Percentiles rank a stretch among this genome's conserved stretches.
Conservation (phyloP, 768 basidiomycete species). For the Boletus pseudo-olivaceus region DNA sequence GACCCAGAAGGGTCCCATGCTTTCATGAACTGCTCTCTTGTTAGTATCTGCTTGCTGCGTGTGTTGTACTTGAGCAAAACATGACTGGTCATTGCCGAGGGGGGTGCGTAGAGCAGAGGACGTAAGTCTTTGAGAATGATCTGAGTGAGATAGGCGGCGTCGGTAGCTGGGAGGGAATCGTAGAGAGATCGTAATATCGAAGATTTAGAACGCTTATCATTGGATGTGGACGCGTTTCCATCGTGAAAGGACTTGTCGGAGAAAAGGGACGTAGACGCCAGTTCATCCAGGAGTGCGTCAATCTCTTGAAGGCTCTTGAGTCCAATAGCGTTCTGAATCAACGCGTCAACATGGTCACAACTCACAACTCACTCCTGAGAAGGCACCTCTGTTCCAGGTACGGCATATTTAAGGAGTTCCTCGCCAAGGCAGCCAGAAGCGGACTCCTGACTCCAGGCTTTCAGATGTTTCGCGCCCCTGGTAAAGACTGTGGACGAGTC, state of each 20-base stretch:
- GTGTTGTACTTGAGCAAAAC: slow-evolving; percentile 57
- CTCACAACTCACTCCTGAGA: neutral
- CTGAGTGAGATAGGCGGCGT: slow-evolving; percentile 72
- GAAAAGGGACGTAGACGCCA: slow-evolving; percentile 65
- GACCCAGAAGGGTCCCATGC: slow-evolving; percentile 62
- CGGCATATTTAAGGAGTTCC: slow-evolving; percentile 47
- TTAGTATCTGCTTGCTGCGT: slow-evolving; percentile 52
- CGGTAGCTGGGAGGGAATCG: slow-evolving; percentile 53
- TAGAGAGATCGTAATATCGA: slow-evolving; percentile 57
- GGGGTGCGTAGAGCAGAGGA: slow-evolving; percentile 71
- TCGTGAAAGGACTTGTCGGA: slow-evolving; percentile 48
- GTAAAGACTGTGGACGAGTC: slow-evolving; percentile 35
- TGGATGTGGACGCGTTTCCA: slow-evolving; percentile 26
- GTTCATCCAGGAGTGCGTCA: slow-evolving; percentile 66
- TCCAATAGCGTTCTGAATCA: slow-evolving; percentile 19
- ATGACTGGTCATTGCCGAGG: slow-evolving; percentile 40
- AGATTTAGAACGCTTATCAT: slow-evolving; percentile 30
- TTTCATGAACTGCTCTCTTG: slow-evolving; percentile 60
- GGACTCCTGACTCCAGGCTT: slow-evolving; percentile 39
- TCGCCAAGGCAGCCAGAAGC: slow-evolving; percentile 67
- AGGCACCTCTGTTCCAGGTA: slow-evolving; percentile 36
- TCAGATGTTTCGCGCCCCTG: slow-evolving; percentile 27
- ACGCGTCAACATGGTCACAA: slow-evolving; percentile 5
- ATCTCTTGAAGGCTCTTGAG: slow-evolving; percentile 45
- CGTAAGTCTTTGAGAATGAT: slow-evolving; percentile 86